Evolutionary conservation across 805 yeast species (phyloP).

Genomic region (Metschnikowia kunwiensis): DNA sequence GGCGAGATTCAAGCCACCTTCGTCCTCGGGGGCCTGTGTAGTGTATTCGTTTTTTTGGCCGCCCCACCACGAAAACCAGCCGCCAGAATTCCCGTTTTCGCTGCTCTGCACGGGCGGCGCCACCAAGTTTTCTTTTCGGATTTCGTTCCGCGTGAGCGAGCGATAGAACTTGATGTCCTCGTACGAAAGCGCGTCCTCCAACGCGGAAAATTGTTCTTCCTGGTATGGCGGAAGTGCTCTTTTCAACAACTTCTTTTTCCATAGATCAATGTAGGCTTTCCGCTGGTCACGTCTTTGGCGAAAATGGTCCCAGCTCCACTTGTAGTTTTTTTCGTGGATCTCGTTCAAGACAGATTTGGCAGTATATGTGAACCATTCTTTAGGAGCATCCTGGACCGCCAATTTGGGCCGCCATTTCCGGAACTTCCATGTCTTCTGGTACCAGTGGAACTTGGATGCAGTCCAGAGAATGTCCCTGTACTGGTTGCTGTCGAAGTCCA

Average conservation of each 20-base stretch:
- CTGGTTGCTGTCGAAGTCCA: conserved; percentile 80
- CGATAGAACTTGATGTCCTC: conserved; percentile 87
- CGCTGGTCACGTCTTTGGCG: conserved; percentile 70
- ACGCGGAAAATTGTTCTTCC: conserved; percentile 39
- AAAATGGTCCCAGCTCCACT: conserved; percentile 88
- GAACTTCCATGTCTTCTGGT: conserved; percentile 70
- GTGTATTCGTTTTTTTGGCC: conserved; percentile 33
- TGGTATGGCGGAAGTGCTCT: conserved; percentile 23
- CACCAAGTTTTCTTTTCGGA: conserved; percentile 51
- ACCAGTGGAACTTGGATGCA: conserved; percentile 77
- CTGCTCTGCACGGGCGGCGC: conserved; percentile 15
- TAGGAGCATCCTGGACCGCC: conserved; percentile 59
- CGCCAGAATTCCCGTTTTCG: conserved; percentile 27
- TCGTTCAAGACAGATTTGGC: conserved; percentile 73
- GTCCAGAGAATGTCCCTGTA: conserved; percentile 80
- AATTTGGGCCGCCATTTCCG: conserved; percentile 64
- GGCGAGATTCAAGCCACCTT: conserved; percentile 25
- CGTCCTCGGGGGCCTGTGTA: conserved; percentile 19
- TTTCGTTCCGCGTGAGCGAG: conserved; percentile 67
- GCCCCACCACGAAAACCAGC: conserved; percentile 79
- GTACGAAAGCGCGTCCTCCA: conserved; percentile 60
- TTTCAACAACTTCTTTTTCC: conserved; percentile 57
- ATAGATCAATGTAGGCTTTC: conserved; percentile 59
- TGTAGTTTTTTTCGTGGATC: conserved; percentile 73
- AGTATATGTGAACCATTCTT: conserved; percentile 79